Percentiles rank a stretch among this genome's conserved stretches.
Evolutionary conservation across 306 rosid species (phyloP).

Genomic region (Begonia masoniana): DNA sequence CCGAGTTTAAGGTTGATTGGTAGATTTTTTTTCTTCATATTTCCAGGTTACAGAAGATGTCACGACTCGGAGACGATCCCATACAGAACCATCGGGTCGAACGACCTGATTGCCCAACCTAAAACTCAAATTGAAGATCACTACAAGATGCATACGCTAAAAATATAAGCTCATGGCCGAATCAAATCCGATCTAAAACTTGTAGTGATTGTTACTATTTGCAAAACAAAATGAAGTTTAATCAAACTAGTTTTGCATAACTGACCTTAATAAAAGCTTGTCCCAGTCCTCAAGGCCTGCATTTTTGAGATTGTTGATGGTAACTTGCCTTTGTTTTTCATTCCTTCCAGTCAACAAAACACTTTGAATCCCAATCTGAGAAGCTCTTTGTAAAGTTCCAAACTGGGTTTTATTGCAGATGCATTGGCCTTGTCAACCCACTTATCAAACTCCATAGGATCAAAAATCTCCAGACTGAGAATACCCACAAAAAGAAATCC

Average conservation of each 20-base stretch:
- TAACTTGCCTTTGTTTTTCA: conserved; percentile 46
- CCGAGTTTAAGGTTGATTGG: too few species aligned
- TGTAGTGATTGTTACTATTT: too few species aligned
- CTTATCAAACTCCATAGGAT: conserved; percentile 36
- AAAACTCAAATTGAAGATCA: too few species aligned
- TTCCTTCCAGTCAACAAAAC: conserved; percentile 76
- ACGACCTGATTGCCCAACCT: too few species aligned
- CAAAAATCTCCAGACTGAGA: conserved; percentile 54
- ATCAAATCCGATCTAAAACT: too few species aligned
- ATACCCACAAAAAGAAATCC: conserved; percentile 8
- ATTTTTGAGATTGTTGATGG: conserved; percentile 53
- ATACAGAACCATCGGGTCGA: too few species aligned
- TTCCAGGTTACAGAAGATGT: conserved; percentile 7
- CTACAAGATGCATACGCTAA: too few species aligned
- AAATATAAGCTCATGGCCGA: too few species aligned
- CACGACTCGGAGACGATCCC: too few species aligned
- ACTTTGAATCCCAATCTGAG: conserved; percentile 61
- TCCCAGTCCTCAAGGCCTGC: conserved; percentile 72
- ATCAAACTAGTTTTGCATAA: not conserved
- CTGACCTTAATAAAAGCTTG: conserved; percentile 67
- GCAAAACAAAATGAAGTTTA: too few species aligned
- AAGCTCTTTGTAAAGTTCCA: conserved; percentile 63
- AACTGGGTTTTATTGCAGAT: conserved; percentile 55
- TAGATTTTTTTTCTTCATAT: too few species aligned
- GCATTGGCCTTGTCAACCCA: conserved; percentile 70